phyloP scores from a whole-genome alignment of 2,329 filamentous ascomycete species.

The Beauveria australis region DNA sequence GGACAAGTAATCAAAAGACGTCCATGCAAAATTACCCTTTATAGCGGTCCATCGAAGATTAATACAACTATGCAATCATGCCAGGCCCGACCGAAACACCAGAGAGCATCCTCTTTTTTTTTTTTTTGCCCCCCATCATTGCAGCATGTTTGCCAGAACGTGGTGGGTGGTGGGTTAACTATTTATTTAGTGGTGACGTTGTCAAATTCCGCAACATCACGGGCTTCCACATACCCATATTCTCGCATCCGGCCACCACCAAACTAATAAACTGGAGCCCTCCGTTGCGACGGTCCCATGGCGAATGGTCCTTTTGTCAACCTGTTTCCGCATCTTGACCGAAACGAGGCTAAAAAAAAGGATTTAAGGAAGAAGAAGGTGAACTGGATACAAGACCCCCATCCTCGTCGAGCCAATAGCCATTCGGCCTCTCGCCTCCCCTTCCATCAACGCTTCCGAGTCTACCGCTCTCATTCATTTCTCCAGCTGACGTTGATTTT shows the following conservation, averaged over 20 bases:
- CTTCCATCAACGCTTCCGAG: not conserved
- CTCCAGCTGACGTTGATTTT: not conserved
- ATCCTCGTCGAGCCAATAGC: not conserved
- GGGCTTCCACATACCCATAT: not conserved
- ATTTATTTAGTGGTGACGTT: too few species aligned
- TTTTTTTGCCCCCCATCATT: too few species aligned
- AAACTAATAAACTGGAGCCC: not conserved
- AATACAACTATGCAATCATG: not conserved
- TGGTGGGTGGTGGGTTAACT: not conserved
- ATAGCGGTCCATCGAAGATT: not conserved
- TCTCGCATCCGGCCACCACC: not conserved
- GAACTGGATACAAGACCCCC: not conserved
- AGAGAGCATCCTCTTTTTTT: too few species aligned
- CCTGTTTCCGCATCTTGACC: not conserved
- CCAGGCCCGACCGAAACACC: not conserved
- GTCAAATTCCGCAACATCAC: not conserved
- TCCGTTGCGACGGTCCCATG: not conserved
- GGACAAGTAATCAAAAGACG: too few species aligned
- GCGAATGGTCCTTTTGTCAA: conserved; percentile 1
- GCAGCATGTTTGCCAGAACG: too few species aligned
- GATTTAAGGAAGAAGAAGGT: not conserved
- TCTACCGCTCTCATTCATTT: not conserved
- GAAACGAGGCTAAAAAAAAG: not conserved
- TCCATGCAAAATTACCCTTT: not conserved
- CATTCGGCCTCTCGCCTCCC: not conserved